Conservation (phyloP, 2,329 filamentous ascomycete genomes). For the Colletotrichum cuscutae region DNA sequence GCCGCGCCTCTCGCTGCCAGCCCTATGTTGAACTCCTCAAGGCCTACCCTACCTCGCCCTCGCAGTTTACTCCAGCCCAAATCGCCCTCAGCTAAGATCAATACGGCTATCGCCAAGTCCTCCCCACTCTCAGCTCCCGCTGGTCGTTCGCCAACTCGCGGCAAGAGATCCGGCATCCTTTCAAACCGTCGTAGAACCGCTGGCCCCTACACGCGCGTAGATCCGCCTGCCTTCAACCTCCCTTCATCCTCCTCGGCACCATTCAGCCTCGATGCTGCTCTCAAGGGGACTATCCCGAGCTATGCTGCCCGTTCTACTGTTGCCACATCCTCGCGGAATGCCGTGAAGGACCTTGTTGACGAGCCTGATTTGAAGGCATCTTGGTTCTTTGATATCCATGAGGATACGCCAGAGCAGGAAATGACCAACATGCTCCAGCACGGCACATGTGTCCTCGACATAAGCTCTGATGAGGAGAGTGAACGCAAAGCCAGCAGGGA, state of each 20-base stretch:
- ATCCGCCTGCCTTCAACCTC: slow-evolving; percentile 71
- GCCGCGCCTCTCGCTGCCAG: slow-evolving; percentile 45
- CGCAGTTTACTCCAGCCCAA: slow-evolving; percentile 62
- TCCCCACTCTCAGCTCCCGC: slow-evolving; percentile 74
- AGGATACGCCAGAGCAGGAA: slow-evolving; percentile 90
- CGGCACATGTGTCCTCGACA: slow-evolving; percentile 85
- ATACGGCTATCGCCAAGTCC: slow-evolving; percentile 56
- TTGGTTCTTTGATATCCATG: slow-evolving; percentile 96
- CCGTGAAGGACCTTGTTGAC: slow-evolving; percentile 47
- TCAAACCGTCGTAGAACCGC: slow-evolving; percentile 73
- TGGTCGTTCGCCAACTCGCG: slow-evolving; percentile 81
- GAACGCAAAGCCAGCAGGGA: slow-evolving; percentile 63
- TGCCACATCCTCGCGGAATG: slow-evolving; percentile 40
- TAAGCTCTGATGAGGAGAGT: slow-evolving; percentile 86
- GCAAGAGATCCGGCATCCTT: slow-evolving; percentile 75
- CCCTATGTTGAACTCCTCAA: slow-evolving; percentile 7
- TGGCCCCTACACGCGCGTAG: slow-evolving; percentile 74
- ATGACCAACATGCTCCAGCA: slow-evolving; percentile 95
- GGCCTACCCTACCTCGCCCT: slow-evolving; percentile 46
- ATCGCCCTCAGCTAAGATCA: slow-evolving; percentile 60
- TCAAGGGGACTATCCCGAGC: slow-evolving; percentile 78
- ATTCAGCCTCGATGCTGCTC: slow-evolving; percentile 86
- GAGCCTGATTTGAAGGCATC: slow-evolving; percentile 66
- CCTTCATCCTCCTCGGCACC: slow-evolving; percentile 64
- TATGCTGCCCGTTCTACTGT: slow-evolving; percentile 59